Conservation (phyloP, 2,329 filamentous ascomycete genomes). For the Phyllosticta paracitricarpa region DNA sequence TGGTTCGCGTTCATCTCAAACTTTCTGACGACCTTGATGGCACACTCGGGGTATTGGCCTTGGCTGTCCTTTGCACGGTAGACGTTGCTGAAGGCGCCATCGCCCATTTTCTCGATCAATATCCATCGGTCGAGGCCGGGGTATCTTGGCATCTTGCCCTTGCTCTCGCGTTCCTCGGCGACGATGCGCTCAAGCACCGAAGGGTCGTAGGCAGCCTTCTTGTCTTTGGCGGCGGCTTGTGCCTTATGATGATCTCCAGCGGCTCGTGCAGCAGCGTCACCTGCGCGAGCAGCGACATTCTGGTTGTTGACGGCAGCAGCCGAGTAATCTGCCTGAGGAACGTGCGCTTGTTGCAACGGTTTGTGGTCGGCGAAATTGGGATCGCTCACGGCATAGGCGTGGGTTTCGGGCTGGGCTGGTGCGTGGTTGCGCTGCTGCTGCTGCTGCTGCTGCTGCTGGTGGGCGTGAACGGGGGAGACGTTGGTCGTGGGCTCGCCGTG, state of each 20-base stretch:
- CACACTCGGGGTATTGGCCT: constrained; percentile 67
- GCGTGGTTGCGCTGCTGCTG: constrained; percentile 29
- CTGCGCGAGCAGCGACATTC: constrained; percentile 60
- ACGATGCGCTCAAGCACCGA: constrained; percentile 75
- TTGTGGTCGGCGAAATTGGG: constrained; percentile 53
- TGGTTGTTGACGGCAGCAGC: constrained; percentile 50
- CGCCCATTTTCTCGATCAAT: constrained; percentile 93
- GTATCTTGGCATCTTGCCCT: constrained; percentile 76
- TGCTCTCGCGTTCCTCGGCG: constrained; percentile 80
- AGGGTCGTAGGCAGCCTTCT: constrained; percentile 40
- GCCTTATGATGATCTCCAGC: constrained; percentile 52
- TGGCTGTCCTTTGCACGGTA: constrained; percentile 75
- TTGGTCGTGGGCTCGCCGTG: constrained; percentile 54
- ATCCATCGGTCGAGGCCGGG: constrained; percentile 79
- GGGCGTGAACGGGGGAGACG: constrained; percentile 54
- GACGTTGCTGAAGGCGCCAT: constrained; percentile 97
- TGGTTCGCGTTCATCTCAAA: constrained; percentile 98
- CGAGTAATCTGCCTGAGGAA: constrained; percentile 48
- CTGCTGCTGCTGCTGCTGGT: constrained; percentile 41
- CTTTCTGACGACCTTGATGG: constrained; percentile 98
- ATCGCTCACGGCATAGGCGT: constrained; percentile 47
- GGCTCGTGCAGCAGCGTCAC: constrained; percentile 53
- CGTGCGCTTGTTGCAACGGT: constrained; percentile 40
- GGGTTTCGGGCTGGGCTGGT: constrained; percentile 41
- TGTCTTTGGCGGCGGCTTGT: constrained; percentile 34